Conservation (phyloP, 1,284 basidiomycete genomes). For the Ceratobasidium sp. region DNA sequence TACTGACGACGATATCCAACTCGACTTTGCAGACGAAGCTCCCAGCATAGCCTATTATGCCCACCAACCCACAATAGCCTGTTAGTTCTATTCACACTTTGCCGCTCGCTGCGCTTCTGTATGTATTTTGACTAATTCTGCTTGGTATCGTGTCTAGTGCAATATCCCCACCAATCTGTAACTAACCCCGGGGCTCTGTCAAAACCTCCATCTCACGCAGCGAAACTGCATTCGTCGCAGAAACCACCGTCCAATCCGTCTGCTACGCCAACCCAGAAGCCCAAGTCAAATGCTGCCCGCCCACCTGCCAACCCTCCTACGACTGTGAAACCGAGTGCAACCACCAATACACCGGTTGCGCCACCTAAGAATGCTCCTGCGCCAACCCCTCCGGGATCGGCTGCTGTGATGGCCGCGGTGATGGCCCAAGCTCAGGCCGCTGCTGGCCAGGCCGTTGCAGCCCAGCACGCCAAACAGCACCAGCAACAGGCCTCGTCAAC, state of each 20-base stretch:
- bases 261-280: conserved; percentile 7
- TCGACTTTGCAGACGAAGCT: conserved; percentile 8
- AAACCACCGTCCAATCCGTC: conserved; percentile 3
- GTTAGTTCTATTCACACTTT: not conserved
- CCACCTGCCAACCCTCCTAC: conserved; percentile 12
- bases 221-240: conserved; percentile 15
- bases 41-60: conserved; percentile 17
- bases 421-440: conserved; percentile 35
- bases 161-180: not conserved
- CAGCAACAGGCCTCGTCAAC: not conserved
- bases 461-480: conserved; percentile 14
- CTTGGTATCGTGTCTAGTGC: conserved; percentile 2
- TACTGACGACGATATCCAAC: no score
- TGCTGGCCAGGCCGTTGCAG: conserved; percentile 27
- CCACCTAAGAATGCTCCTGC: conserved; percentile 29
- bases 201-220: conserved; percentile 18
- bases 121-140: not conserved
- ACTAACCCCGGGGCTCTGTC: not conserved
- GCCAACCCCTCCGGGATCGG: conserved; percentile 27
- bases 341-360: conserved; percentile 10
- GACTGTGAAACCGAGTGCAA: conserved; percentile 33
- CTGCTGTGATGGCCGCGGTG: conserved; percentile 34
- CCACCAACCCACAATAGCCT: conserved; percentile 18
- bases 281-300: conserved; percentile 13
- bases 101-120: not conserved